Percentiles rank a stretch among this genome's conserved stretches.
Evolutionary conservation across 2,329 filamentous ascomycete species (phyloP).

Genomic region (Fusarium pseudocircinatum): DNA sequence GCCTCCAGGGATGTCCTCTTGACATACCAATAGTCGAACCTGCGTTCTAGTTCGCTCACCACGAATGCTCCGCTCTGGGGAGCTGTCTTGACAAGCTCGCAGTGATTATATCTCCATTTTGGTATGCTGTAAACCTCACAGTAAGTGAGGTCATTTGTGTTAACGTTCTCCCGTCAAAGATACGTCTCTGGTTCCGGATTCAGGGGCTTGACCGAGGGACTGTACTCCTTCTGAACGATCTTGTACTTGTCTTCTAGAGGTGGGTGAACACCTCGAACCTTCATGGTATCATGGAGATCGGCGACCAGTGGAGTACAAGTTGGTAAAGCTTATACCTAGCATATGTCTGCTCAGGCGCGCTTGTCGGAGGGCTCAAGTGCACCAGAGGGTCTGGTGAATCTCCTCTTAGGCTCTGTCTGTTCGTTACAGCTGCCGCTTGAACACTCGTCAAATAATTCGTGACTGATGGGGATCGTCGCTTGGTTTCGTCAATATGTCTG

Average conservation of each 20-base stretch:
- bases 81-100: neutral
- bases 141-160: rapidly evolving
- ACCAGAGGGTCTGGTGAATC: too few relatives aligned
- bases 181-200: neutral
- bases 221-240: neutral
- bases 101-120: rapidly evolving
- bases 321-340: rapidly evolving
- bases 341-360: rapidly evolving
- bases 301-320: neutral
- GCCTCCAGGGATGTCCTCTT: neutral
- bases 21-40: neutral
- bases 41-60: neutral
- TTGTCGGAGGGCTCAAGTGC: rapidly evolving
- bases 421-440: neutral
- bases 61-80: neutral
- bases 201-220: too few relatives aligned
- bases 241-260: rapidly evolving
- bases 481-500: neutral
- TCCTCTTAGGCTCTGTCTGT: neutral
- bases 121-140: neutral
- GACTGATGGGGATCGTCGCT: neutral
- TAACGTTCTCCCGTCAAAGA: neutral
- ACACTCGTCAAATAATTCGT: neutral
- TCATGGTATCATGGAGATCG: rapidly evolving
- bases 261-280: neutral